Percentiles rank a stretch among this genome's conserved stretches.
phyloP scores from a whole-genome alignment of 371 early-diverging fungal genomes.

The Rhizopus stolonifer region DNA sequence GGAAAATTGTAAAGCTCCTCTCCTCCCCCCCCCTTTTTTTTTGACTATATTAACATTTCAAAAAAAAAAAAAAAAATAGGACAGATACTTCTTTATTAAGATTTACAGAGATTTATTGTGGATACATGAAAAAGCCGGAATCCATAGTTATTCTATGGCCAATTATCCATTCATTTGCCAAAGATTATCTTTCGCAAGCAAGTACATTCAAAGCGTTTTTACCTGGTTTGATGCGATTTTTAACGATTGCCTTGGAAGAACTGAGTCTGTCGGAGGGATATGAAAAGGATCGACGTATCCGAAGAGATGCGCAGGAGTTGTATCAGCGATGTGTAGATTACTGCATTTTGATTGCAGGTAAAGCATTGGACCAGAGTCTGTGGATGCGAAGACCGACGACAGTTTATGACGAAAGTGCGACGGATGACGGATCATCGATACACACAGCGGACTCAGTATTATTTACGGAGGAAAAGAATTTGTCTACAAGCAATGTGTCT shows the following conservation, averaged over 20 bases:
- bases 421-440: conserved; percentile 24
- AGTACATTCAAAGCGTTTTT: conserved; percentile 63
- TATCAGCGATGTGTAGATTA: conserved; percentile 74
- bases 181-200: conserved; percentile 67
- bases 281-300: conserved; percentile 62
- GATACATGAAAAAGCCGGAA: conserved; percentile 45
- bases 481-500: conserved; percentile 42
- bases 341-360: conserved; percentile 76
- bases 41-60: no score
- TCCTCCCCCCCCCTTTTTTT: no score
- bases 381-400: conserved; percentile 64
- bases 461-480: conserved; percentile 12
- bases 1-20: conserved; percentile 66
- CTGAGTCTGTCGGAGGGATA: conserved; percentile 45
- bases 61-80: conserved; percentile 24
- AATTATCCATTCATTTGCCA: conserved; percentile 59
- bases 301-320: conserved; percentile 68
- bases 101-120: conserved; percentile 62
- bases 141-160: conserved; percentile 66
- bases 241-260: conserved; percentile 60
- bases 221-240: conserved; percentile 51
- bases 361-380: conserved; percentile 72
- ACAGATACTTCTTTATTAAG: conserved; percentile 63
- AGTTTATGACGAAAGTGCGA: conserved; percentile 32
- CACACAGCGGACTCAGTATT: conserved; percentile 13